These are phyloP conservation scores for Alternaria solani DNA, from an alignment of 2,329 filamentous ascomycete genomes.

Conservation along the genomic window DNA sequence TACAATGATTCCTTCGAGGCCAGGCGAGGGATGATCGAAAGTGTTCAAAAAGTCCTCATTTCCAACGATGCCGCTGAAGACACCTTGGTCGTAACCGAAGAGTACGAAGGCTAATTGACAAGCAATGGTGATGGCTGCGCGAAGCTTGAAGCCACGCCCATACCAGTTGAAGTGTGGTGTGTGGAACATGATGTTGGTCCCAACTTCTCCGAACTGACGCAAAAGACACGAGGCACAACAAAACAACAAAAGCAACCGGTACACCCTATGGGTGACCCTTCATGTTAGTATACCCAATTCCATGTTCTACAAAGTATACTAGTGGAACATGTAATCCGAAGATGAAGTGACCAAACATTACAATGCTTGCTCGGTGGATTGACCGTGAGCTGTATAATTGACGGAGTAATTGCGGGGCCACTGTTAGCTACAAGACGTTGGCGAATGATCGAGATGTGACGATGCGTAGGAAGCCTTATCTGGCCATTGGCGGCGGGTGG, in stretches of 20 bases:
- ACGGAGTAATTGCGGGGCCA: slow-evolving; percentile 1
- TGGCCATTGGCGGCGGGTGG: neutral
- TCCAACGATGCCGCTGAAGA: slow-evolving; percentile 53
- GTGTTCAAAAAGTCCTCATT: slow-evolving; percentile 52
- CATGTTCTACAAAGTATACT: neutral
- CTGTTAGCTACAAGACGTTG: neutral
- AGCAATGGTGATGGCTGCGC: slow-evolving; percentile 39
- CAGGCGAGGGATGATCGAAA: slow-evolving; percentile 50
- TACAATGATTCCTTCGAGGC: slow-evolving; percentile 55
- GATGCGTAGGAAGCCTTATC: neutral
- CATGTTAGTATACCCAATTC: neutral
- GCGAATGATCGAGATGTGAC: neutral
- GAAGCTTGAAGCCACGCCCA: slow-evolving; percentile 37
- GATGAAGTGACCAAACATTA: neutral
- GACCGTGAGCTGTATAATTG: neutral
- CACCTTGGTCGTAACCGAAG: slow-evolving; percentile 51
- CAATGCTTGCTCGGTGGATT: neutral
- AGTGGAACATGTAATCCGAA: neutral
- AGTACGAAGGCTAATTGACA: slow-evolving; percentile 44
- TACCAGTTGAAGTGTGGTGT: slow-evolving; percentile 38
- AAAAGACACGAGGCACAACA: neutral
- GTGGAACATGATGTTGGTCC: slow-evolving; percentile 25
- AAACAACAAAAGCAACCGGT: neutral
- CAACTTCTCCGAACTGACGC: neutral
- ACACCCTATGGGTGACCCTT: neutral